Evolutionary conservation across 345 rosid species (phyloP).

Genomic region (Orychophragmus violaceus): DNA sequence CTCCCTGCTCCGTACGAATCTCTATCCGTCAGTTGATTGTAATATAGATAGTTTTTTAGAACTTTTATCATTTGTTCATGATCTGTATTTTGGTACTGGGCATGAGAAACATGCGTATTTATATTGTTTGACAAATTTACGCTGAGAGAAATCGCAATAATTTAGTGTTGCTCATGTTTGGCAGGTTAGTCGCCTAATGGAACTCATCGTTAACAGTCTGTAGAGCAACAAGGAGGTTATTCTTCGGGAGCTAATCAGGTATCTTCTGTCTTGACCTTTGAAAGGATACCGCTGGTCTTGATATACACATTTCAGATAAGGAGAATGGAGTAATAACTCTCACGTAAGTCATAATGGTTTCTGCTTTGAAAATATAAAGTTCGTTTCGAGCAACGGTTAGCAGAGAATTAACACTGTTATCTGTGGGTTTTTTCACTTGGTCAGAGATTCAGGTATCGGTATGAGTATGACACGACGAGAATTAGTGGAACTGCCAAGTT

Average conservation of each 20-base stretch:
- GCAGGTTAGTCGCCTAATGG: slow-evolving; percentile 99
- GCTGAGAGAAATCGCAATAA: no score
- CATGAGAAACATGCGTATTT: no score
- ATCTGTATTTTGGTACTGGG: no score
- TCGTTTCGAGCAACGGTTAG: neutral
- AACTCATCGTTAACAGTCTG: slow-evolving; percentile 90
- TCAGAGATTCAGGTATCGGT: slow-evolving; percentile 93
- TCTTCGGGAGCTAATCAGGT: slow-evolving; percentile 94
- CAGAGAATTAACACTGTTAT: neutral
- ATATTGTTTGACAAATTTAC: no score
- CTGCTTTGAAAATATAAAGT: neutral
- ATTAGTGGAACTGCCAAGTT: slow-evolving; percentile 93
- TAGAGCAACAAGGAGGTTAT: slow-evolving; percentile 98
- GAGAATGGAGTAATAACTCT: slow-evolving; percentile 78
- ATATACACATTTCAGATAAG: slow-evolving; percentile 82
- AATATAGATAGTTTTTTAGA: no score
- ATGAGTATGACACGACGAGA: slow-evolving; percentile 96
- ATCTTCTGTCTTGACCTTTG: slow-evolving; percentile 29
- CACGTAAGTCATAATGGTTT: slow-evolving; percentile 40
- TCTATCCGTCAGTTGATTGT: no score
- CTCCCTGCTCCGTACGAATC: no score
- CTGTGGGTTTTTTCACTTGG: neutral
- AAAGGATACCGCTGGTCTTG: slow-evolving; percentile 66
- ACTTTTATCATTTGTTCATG: no score
- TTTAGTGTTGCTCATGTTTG: neutral